A percentile compares a stretch with the other conserved stretches of the same genome.
Evolutionary conservation across 1,139 yeast species (phyloP).

Genomic region (Fermentozyma sake): DNA sequence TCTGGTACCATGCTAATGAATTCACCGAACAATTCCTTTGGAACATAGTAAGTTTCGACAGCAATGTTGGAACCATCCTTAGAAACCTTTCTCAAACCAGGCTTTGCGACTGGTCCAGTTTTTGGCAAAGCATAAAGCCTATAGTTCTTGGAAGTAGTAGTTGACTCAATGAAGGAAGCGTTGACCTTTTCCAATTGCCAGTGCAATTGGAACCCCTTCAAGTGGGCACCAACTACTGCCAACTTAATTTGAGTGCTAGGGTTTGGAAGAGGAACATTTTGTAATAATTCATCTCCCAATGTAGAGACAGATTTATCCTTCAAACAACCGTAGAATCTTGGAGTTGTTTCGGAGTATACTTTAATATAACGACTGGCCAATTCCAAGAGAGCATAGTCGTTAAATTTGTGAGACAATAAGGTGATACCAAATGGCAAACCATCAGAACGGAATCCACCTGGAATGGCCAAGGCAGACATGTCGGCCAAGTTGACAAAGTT

Average conservation of each 20-base stretch:
- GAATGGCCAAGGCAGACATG: slow-evolving; percentile 85
- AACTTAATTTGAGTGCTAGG: slow-evolving; percentile 39
- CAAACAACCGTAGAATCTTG: slow-evolving; percentile 36
- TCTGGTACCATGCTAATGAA: slow-evolving; percentile 87
- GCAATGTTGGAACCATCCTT: slow-evolving; percentile 57
- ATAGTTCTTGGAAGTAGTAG: slow-evolving; percentile 72
- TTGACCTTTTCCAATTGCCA: slow-evolving; percentile 89
- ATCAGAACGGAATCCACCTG: slow-evolving; percentile 79
- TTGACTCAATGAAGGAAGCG: slow-evolving; percentile 64
- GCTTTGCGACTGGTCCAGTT: slow-evolving; percentile 77
- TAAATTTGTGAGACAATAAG: slow-evolving; percentile 71
- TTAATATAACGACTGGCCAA: slow-evolving; percentile 69
- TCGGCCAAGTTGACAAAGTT: slow-evolving; percentile 95
- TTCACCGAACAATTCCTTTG: slow-evolving; percentile 69
- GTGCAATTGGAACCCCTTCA: slow-evolving; percentile 81
- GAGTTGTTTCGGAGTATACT: slow-evolving; percentile 19
- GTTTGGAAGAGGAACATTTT: slow-evolving; percentile 34
- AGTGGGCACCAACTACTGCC: slow-evolving; percentile 96
- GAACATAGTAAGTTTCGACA: slow-evolving; percentile 80
- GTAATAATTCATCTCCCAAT: slow-evolving; percentile 27
- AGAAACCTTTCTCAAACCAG: slow-evolving; percentile 74
- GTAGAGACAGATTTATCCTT: slow-evolving; percentile 34
- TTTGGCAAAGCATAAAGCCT: slow-evolving; percentile 78
- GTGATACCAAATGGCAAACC: slow-evolving; percentile 92
- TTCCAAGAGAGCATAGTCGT: slow-evolving; percentile 84